Evolutionary conservation across 345 rosid species (phyloP).

Genomic region (Citrus australasica): DNA sequence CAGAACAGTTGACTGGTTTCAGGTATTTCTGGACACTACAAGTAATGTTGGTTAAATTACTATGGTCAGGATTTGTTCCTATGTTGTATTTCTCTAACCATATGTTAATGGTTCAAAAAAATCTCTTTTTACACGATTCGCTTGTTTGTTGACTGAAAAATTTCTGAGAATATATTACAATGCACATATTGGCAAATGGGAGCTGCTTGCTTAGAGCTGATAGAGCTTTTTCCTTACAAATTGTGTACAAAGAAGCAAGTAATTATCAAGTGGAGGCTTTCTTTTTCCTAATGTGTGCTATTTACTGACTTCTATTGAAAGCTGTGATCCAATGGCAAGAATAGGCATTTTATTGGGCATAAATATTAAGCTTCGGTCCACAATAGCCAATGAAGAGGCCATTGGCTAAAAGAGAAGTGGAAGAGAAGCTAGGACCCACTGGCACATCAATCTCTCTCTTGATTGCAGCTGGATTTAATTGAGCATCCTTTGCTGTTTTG

Average conservation of each 20-base stretch:
- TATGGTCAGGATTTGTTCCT: neutral
- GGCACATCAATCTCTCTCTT: neutral
- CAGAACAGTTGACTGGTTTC: slow-evolving; percentile 77
- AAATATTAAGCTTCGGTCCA: neutral
- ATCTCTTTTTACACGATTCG: neutral
- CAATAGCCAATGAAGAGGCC: neutral
- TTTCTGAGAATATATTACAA: neutral
- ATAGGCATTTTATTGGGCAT: neutral
- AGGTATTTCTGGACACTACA: slow-evolving; percentile 46
- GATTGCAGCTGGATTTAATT: neutral
- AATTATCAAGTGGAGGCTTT: neutral
- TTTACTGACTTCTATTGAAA: neutral
- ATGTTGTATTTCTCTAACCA: neutral
- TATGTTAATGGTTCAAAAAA: neutral
- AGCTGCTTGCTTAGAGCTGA: neutral
- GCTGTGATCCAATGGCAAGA: neutral
- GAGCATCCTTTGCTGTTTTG: neutral
- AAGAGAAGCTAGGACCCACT: neutral
- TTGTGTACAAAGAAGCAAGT: neutral
- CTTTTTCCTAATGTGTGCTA: neutral
- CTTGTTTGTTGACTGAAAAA: neutral
- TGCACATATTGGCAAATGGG: neutral
- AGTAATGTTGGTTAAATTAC: neutral
- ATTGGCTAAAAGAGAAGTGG: neutral
- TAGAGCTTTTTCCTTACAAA: neutral